Evolutionary conservation across 2,329 filamentous ascomycete species (phyloP).

Genomic region (Alternaria triticimaculans): DNA sequence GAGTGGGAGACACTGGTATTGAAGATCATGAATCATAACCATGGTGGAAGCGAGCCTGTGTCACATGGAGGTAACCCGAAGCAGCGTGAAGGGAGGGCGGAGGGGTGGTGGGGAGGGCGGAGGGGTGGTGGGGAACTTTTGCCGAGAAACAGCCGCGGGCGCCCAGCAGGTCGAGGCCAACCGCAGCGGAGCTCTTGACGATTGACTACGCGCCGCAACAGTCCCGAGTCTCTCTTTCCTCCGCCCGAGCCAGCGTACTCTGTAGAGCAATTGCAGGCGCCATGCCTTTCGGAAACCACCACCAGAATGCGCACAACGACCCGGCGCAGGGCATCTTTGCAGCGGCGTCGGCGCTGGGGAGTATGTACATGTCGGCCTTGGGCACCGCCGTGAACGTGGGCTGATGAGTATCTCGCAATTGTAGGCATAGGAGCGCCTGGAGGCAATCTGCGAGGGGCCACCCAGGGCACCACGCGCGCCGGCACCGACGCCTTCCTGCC

Average conservation of each 20-base stretch:
- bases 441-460: slow-evolving; percentile 49
- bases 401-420: slow-evolving; percentile 5
- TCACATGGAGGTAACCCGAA: neutral
- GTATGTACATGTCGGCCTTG: slow-evolving; percentile 1
- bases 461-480: slow-evolving; percentile 51
- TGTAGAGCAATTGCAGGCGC: slow-evolving; percentile 22
- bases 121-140: slow-evolving; percentile 17
- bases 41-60: neutral
- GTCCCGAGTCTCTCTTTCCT: slow-evolving; percentile 4
- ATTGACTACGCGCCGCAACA: slow-evolving; percentile 17
- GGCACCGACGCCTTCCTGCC: slow-evolving; percentile 55
- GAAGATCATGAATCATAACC: neutral
- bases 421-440: slow-evolving; percentile 53
- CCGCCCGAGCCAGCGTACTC: slow-evolving; percentile 1
- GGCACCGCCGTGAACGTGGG: neutral
- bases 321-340: slow-evolving; percentile 55
- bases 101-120: slow-evolving; percentile 17
- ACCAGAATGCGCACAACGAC: slow-evolving; percentile 40
- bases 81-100: slow-evolving; percentile 7
- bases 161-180: slow-evolving; percentile 9
- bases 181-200: slow-evolving; percentile 8
- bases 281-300: slow-evolving; percentile 51
- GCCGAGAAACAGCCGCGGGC: slow-evolving; percentile 15
- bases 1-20: neutral
- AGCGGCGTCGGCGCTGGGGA: slow-evolving; percentile 55